Conservation (phyloP, 345 rosid genomes). For the Schrenkiella parvula region DNA sequence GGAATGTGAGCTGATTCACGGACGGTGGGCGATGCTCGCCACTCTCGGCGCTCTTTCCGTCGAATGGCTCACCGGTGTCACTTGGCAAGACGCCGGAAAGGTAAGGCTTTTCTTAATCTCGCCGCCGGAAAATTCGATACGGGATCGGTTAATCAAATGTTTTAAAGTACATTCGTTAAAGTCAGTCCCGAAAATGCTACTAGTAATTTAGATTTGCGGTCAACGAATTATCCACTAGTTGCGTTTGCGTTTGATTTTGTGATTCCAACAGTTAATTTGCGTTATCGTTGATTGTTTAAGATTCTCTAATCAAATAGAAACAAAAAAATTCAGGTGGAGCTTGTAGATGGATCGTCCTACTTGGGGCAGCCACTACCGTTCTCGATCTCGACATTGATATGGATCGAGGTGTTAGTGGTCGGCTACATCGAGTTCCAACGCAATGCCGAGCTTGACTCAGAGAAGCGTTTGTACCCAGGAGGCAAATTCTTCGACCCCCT, state of each 20-base stretch:
- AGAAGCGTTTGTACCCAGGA: conserved; percentile 88
- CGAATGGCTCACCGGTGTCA: conserved; percentile 62
- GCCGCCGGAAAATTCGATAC: neutral
- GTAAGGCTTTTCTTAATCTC: conserved; percentile 20
- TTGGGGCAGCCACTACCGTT: conserved; percentile 88
- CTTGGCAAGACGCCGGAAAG: conserved; percentile 82
- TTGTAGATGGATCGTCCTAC: conserved; percentile 88
- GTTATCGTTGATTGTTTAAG: neutral
- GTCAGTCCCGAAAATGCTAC: neutral
- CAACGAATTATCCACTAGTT: neutral
- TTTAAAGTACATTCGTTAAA: neutral
- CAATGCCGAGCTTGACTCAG: conserved; percentile 85
- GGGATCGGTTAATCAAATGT: neutral
- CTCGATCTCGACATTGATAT: conserved; percentile 77
- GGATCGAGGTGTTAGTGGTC: conserved; percentile 77
- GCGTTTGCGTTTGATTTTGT: neutral
- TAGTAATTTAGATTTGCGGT: neutral
- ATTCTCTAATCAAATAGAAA: neutral
- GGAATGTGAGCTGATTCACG: conserved; percentile 87
- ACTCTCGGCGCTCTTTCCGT: conserved; percentile 72
- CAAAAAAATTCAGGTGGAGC: conserved; percentile 58
- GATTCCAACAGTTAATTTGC: neutral
- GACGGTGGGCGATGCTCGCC: conserved; percentile 89
- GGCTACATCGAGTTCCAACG: conserved; percentile 96
- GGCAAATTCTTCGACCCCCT: conserved; percentile 87